Conservation (phyloP, 192 early-diverging fungal genomes). For the Coemansia erecta region DNA sequence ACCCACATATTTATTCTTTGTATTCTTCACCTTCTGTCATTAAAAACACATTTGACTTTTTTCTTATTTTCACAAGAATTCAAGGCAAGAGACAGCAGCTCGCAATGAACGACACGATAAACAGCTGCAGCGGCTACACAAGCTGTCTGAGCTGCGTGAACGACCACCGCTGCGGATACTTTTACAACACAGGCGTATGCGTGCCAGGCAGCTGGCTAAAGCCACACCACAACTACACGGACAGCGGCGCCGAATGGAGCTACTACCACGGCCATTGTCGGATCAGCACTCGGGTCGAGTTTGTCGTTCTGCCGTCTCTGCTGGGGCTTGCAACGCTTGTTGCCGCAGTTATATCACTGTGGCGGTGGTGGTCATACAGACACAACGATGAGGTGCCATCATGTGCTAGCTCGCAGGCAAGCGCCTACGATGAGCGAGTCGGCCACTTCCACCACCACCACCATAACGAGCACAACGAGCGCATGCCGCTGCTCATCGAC, state of each 20-base stretch:
- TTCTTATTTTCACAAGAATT: too few relatives aligned
- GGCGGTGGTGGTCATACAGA: constrained; percentile 25
- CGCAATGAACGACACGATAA: not conserved
- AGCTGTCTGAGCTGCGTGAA: constrained; percentile 32
- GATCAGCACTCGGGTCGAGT: constrained; percentile 34
- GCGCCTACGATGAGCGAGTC: not conserved
- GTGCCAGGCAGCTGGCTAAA: constrained; percentile 46
- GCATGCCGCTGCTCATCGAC: constrained; percentile 47
- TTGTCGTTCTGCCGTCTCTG: constrained; percentile 36
- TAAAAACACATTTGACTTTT: too few relatives aligned
- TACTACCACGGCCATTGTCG: constrained; percentile 51
- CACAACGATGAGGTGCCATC: constrained; percentile 12
- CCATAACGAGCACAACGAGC: constrained; percentile 17
- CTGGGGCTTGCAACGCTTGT: constrained; percentile 22
- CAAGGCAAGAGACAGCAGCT: not conserved
- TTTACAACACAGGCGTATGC: constrained; percentile 24
- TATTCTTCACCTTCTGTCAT: too few relatives aligned
- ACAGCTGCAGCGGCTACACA: constrained; percentile 16
- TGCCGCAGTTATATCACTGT: constrained; percentile 24
- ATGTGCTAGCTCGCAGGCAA: constrained; percentile 13
- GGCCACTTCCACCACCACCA: constrained; percentile 4
- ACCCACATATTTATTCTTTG: too few relatives aligned
- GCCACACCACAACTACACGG: constrained; percentile 28
- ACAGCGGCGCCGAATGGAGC: constrained; percentile 25
- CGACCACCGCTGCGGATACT: constrained; percentile 37